phyloP scores from a whole-genome alignment of 306 rosid genomes.

The Cicer arietinum region DNA sequence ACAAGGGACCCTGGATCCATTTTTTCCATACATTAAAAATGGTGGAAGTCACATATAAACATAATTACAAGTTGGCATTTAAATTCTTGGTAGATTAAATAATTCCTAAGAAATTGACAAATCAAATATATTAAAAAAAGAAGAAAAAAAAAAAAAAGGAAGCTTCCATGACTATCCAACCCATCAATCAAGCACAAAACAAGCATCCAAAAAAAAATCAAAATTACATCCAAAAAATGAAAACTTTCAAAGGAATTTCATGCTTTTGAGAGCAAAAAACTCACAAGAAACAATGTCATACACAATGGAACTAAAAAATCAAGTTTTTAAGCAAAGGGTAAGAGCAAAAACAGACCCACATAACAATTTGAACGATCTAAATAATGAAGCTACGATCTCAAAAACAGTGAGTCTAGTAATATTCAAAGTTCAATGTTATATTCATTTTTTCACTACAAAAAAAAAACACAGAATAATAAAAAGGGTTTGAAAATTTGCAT shows the following conservation, averaged over 20 bases:
- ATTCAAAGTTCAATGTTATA: background rate
- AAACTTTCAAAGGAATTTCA: background rate
- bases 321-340: constrained; percentile 12
- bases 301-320: constrained; percentile 35
- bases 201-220: constrained; percentile 28
- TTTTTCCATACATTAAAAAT: constrained; percentile 34
- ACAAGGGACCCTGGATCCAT: constrained; percentile 34
- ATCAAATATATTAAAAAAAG: background rate
- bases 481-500: background rate
- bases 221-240: constrained; percentile 24
- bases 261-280: background rate
- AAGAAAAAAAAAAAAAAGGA: background rate
- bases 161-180: constrained; percentile 29
- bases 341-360: constrained; percentile 32
- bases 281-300: constrained; percentile 15
- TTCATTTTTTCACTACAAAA: constrained; percentile 3
- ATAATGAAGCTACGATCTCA: constrained; percentile 45
- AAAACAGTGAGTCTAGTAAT: constrained; percentile 16
- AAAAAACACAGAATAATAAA: background rate
- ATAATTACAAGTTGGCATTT: constrained; percentile 37
- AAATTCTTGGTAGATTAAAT: constrained; percentile 16
- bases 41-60: constrained; percentile 33
- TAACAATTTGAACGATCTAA: constrained; percentile 41
- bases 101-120: constrained; percentile 38
- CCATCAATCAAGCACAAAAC: constrained; percentile 51